Base-by-base conservation (phyloP, 345 rosid species). In the Mallotus nudiflorus region DNA sequence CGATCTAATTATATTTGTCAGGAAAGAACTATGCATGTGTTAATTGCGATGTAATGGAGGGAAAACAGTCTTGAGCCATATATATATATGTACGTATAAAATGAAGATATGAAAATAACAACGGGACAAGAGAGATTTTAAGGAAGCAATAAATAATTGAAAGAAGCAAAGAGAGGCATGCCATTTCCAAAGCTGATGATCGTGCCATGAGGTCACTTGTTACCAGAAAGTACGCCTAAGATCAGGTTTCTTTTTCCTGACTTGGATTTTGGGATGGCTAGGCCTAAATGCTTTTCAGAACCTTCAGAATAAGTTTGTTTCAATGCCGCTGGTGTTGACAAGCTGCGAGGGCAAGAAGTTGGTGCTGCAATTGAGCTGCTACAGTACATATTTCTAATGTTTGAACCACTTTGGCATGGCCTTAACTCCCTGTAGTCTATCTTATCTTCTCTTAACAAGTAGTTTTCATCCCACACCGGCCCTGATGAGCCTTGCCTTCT, bases 401-500 rank as follows among this genome's bases (percentile, higher is more conserved):
- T 68, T 48, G 62, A 65, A 22, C 67, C 46, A 51, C 72, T 81
- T 55, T 74, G 74, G 62, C 77, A 74, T 0, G 74, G 70, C 60
- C 79, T 73, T 11, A 77, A 74, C 44, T 77, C 77, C 39, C 73
- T 71, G 25, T 56, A 35, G 11, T 64, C 74, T 1, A 62, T 60
- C 66, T 35, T 42, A 0, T 73, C 73, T 19, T 62, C 69, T 5
- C 29, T 57, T 19, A 46, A 19, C 4, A n/a, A 2, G 11, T 8
- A 69, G 48, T 56, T 63, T 2, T 67, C 73, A 44, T 74, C 73
- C 81, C 84, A 81, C 29, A 74, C 79, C 2, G 31, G 20, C 29
- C 77, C 77, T 0, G 81, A 81, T 16, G 81, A 81, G 0, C 81
- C 84, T 42, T 77, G 74, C 62, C 76, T 77, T 60, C 78, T 73